A percentile compares a stretch with the other conserved stretches of the same genome.
Evolutionary conservation across 2,329 filamentous ascomycete genomes (phyloP).

Genomic region (Beauveria sp.): DNA sequence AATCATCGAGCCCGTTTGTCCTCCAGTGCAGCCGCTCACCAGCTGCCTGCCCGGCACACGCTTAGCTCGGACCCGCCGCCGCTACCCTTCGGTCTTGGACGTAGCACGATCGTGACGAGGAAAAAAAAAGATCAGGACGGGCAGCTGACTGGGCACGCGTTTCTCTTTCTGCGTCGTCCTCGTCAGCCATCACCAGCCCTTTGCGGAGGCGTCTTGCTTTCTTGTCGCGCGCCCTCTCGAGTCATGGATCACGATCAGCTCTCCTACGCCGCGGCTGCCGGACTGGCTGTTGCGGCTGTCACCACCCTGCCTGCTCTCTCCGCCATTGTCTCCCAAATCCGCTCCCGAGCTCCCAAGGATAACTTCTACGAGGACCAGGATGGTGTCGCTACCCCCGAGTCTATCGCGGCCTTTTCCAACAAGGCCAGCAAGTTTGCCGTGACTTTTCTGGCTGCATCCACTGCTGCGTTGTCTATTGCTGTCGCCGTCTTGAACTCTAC

Average conservation of each 20-base stretch:
- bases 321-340: slow-evolving; percentile 27
- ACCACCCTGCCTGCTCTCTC: slow-evolving; percentile 30
- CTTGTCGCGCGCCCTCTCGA: neutral
- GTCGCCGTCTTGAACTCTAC: slow-evolving; percentile 46
- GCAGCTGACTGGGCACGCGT: neutral
- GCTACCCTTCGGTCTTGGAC: neutral
- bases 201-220: neutral
- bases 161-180: neutral
- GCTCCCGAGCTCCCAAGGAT: slow-evolving; percentile 29
- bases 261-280: slow-evolving; percentile 21
- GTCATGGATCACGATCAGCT: slow-evolving; percentile 10
- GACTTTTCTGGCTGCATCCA: slow-evolving; percentile 44
- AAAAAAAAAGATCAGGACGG: neutral
- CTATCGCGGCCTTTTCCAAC: slow-evolving; percentile 54
- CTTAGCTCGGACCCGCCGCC: slow-evolving; percentile 1
- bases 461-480: slow-evolving; percentile 48
- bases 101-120: neutral
- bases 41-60: neutral
- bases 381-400: slow-evolving; percentile 59
- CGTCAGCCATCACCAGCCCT: neutral
- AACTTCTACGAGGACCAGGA: slow-evolving; percentile 61
- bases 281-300: slow-evolving; percentile 28
- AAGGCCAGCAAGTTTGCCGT: slow-evolving; percentile 48
- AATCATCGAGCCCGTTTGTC: neutral
- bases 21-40: neutral